Evolutionary conservation across 192 early-diverging fungal species (phyloP), one percentile per base, ranked within the genome.

Genomic region (Pilobolus umbonatus): DNA sequence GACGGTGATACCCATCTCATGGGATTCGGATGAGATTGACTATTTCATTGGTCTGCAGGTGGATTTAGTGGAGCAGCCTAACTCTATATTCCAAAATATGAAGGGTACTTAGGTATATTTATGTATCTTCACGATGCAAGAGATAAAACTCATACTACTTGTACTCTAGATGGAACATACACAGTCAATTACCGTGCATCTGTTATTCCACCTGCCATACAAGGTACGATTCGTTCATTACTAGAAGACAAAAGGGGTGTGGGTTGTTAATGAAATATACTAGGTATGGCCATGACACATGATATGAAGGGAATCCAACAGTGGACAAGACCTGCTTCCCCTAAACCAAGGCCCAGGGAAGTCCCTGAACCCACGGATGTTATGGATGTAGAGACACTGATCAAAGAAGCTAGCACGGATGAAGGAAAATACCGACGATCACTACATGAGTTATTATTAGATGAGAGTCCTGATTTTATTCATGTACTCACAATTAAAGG

Each of bases 51-150:
- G 86, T 8, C 76, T 88, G 42, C 83, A 85, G 59, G 73, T 86
- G 8, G 86, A 88, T 55, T 59, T 88, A 22, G 77, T 88, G 8
- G 81, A 83, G 25, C 86, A 86, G 61, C 86, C 86, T n/a, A 78
- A 85, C 28, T 74, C 80, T 6, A 86, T 88, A 54, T 61, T 88
- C 32, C 64, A 78, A 8, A 78, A 74, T 50, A 78, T 86, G 82
- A 71, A 75, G 69, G 54, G 61, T 63, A 48, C 21, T 32, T 26
- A 12, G n/a, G n/a, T n/a, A n/a, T n/a, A n/a, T n/a, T n/a, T n/a
- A n/a, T n/a, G n/a, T n/a, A n/a, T n/a, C n/a, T n/a, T n/a, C n/a
- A 14, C 12, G 48, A 24, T n/a, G n/a, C n/a, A n/a, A n/a, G n/a
- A n/a, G n/a, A n/a, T n/a, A n/a, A n/a, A n/a, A n/a, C n/a, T n/a